Percentiles rank a stretch among this genome's conserved stretches.
Evolutionary conservation across 768 basidiomycete genomes (phyloP).

Genomic region (Phylloporus rhodoxanthus): DNA sequence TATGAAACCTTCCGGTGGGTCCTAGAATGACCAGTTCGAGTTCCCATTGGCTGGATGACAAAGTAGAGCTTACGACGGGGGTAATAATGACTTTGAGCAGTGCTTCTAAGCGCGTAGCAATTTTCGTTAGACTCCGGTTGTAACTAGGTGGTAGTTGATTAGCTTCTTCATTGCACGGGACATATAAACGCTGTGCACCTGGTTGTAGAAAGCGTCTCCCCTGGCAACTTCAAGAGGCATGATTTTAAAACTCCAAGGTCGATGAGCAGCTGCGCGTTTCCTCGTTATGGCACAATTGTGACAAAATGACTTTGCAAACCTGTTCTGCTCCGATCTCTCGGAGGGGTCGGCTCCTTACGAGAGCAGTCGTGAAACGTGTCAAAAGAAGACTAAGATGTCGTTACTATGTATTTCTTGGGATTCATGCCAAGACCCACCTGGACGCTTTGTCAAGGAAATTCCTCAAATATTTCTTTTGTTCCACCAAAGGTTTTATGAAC

Average conservation of each 20-base stretch:
- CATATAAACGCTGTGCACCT: slow-evolving; percentile 37
- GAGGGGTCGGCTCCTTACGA: slow-evolving; percentile 87
- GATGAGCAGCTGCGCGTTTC: slow-evolving; percentile 60
- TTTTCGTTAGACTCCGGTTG: slow-evolving; percentile 74
- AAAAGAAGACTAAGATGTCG: slow-evolving; percentile 59
- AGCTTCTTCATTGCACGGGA: slow-evolving; percentile 4
- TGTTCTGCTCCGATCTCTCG: slow-evolving; percentile 95
- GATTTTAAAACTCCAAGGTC: slow-evolving; percentile 86
- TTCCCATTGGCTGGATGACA: not conserved
- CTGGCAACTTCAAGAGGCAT: slow-evolving; percentile 78
- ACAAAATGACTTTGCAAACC: slow-evolving; percentile 34
- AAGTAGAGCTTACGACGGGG: slow-evolving; percentile 59
- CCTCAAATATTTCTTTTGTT: slow-evolving; percentile 91
- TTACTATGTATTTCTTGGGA: not conserved
- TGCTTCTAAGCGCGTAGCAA: slow-evolving; percentile 77
- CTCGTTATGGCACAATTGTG: slow-evolving; percentile 3
- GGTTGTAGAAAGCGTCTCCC: slow-evolving; percentile 52
- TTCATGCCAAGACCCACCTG: slow-evolving; percentile 46
- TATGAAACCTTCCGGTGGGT: slow-evolving; percentile 91
- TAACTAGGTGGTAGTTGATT: slow-evolving; percentile 48
- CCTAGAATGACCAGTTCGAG: slow-evolving; percentile 38
- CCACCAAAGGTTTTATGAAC: slow-evolving; percentile 70
- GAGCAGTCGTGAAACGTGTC: slow-evolving; percentile 80
- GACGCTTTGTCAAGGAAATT: slow-evolving; percentile 93
- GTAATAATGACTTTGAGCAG: slow-evolving; percentile 94